phyloP scores from a whole-genome alignment of 352 stramenopile genomes.

The Phytophthora hybrid region DNA sequence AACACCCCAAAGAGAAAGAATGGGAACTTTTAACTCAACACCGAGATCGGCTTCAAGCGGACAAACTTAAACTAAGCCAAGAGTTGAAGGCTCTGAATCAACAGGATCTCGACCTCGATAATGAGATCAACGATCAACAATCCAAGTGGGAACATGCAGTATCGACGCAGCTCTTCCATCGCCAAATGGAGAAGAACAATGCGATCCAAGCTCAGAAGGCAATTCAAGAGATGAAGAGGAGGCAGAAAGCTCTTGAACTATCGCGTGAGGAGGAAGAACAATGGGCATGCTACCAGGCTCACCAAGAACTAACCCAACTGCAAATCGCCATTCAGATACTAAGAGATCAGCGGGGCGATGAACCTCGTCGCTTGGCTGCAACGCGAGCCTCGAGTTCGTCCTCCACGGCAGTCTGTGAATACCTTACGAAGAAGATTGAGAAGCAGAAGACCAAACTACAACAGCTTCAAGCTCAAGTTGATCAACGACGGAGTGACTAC shows the following conservation, averaged over 20 bases:
- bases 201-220: constrained; percentile 20
- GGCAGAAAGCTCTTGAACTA: constrained; percentile 50
- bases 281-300: constrained; percentile 56
- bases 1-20: constrained; percentile 45
- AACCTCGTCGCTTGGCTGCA: constrained; percentile 20
- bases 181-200: constrained; percentile 50
- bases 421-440: constrained; percentile 59
- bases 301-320: constrained; percentile 67
- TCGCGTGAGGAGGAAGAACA: constrained; percentile 67
- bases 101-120: constrained; percentile 43
- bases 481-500: constrained; percentile 44
- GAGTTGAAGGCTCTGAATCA: constrained; percentile 37
- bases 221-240: constrained; percentile 50
- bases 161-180: constrained; percentile 58
- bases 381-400: constrained; percentile 28
- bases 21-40: constrained; percentile 53
- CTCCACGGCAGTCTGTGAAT: constrained; percentile 46
- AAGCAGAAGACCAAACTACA: constrained; percentile 55
- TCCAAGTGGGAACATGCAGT: constrained; percentile 56
- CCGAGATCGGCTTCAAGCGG: constrained; percentile 38
- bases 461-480: constrained; percentile 44
- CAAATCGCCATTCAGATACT: constrained; percentile 64
- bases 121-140: constrained; percentile 42
- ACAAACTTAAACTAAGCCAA: constrained; percentile 45
- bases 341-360: constrained; percentile 16